phyloP scores from a whole-genome alignment of 2,329 filamentous ascomycete species.

The Pseudopyricularia cyperi region DNA sequence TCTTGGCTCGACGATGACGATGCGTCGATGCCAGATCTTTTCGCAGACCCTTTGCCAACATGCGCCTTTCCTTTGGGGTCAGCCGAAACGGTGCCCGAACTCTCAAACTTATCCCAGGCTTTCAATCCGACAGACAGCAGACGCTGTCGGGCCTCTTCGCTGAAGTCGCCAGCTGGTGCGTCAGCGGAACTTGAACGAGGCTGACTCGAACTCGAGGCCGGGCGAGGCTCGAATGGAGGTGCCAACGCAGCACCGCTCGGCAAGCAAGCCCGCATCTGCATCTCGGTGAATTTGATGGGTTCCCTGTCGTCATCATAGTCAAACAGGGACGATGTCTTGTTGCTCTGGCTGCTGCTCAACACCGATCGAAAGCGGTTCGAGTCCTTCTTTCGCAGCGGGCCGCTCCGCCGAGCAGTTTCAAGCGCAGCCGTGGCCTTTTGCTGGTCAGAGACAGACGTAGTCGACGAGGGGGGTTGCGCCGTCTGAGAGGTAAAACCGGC shows the following conservation, averaged over 20 bases:
- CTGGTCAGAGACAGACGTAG: neutral
- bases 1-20: constrained; percentile 7
- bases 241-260: constrained; percentile 33
- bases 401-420: constrained; percentile 6
- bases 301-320: constrained; percentile 17
- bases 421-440: neutral
- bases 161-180: constrained; percentile 3
- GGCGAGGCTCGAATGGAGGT: constrained; percentile 33
- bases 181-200: neutral
- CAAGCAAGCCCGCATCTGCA: constrained; percentile 21
- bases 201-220: neutral
- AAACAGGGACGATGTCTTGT: constrained; percentile 6
- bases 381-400: constrained; percentile 7
- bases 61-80: constrained; percentile 3
- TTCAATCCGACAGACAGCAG: neutral
- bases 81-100: neutral
- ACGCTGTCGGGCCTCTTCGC: constrained; percentile 1
- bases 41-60: neutral
- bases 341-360: constrained; percentile 7
- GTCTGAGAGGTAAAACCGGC: neutral
- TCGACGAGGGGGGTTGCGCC: neutral
- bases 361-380: constrained; percentile 6
- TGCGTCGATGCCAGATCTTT: constrained; percentile 1
- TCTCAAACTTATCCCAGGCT: constrained; percentile 4
- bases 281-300: constrained; percentile 11